These are phyloP conservation scores for Boletus vermiculosoides DNA, from an alignment of 768 basidiomycete species.

Conservation along the genomic window DNA sequence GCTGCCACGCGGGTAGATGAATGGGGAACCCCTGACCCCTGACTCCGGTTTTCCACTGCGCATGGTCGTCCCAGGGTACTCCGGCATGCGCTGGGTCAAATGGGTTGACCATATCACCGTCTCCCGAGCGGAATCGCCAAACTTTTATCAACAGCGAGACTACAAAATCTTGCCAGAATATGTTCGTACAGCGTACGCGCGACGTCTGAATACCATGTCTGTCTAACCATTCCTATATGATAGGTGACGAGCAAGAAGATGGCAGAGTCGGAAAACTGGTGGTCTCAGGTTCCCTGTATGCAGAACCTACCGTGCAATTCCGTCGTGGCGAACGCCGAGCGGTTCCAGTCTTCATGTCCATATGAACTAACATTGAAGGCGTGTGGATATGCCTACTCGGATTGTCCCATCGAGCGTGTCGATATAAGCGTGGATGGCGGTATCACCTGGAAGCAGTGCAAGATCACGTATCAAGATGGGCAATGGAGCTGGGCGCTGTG, in stretches of 20 bases:
- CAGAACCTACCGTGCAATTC: constrained; percentile 62
- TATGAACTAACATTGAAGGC: constrained; percentile 31
- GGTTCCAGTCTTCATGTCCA: constrained; percentile 7
- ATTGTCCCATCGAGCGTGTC: constrained; percentile 46
- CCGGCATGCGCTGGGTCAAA: constrained; percentile 75
- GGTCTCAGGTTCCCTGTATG: constrained; percentile 59
- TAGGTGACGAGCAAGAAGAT: constrained; percentile 28
- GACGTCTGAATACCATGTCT: neutral
- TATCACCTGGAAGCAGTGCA: constrained; percentile 47
- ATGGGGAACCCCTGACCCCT: constrained; percentile 52
- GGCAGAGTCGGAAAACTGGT: constrained; percentile 34
- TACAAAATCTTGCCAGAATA: constrained; percentile 62
- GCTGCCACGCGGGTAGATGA: constrained; percentile 46
- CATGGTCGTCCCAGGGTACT: constrained; percentile 64
- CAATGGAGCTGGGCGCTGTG: constrained; percentile 76
- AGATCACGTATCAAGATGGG: constrained; percentile 58
- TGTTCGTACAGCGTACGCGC: constrained; percentile 32
- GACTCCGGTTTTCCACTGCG: constrained; percentile 68
- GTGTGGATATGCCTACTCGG: constrained; percentile 58
- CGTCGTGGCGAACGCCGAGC: constrained; percentile 40
- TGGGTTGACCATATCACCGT: constrained; percentile 66
- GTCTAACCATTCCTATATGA: neutral
- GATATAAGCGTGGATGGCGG: constrained; percentile 56
- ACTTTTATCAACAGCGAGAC: constrained; percentile 71
- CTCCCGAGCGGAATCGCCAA: constrained; percentile 53